Evolutionary conservation across 2,329 filamentous ascomycete species (phyloP).

Genomic region (Penicillium sp.): DNA sequence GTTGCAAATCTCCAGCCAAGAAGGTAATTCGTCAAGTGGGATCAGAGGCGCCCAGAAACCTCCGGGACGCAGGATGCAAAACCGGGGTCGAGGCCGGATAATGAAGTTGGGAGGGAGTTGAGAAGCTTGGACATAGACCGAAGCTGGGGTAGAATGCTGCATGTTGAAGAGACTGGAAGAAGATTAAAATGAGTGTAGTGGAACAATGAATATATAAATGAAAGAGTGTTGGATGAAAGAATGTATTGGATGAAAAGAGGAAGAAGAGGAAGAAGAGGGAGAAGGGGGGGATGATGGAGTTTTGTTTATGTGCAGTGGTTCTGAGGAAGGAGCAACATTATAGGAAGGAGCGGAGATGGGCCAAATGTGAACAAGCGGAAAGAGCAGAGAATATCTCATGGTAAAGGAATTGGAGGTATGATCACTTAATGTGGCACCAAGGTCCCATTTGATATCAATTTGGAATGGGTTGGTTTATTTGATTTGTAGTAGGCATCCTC

Average conservation of each 20-base stretch:
- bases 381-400: background rate
- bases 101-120: constrained; percentile 2
- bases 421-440: background rate
- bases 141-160: constrained; percentile 6
- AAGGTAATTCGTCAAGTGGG: constrained; percentile 46
- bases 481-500: background rate
- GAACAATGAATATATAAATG: constrained; percentile 3
- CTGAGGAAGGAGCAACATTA: background rate
- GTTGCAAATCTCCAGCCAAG: constrained; percentile 34
- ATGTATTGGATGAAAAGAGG: constrained; percentile 5
- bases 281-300: background rate
- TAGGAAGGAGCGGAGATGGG: background rate
- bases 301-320: background rate
- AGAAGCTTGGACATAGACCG: background rate
- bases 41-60: constrained; percentile 41
- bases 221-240: constrained; percentile 9
- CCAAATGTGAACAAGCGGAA: background rate
- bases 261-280: constrained; percentile 1
- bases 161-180: constrained; percentile 9
- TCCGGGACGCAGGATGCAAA: constrained; percentile 42
- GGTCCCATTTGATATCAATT: too few species aligned
- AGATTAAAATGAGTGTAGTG: constrained; percentile 3
- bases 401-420: background rate
- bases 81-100: constrained; percentile 35
- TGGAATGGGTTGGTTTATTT: background rate